A percentile compares a stretch with the other conserved stretches of the same genome.
These are phyloP conservation scores for Urochloa ruziziensis DNA, from an alignment of 176 grass and related monocot genomes.

Conservation along the genomic window DNA sequence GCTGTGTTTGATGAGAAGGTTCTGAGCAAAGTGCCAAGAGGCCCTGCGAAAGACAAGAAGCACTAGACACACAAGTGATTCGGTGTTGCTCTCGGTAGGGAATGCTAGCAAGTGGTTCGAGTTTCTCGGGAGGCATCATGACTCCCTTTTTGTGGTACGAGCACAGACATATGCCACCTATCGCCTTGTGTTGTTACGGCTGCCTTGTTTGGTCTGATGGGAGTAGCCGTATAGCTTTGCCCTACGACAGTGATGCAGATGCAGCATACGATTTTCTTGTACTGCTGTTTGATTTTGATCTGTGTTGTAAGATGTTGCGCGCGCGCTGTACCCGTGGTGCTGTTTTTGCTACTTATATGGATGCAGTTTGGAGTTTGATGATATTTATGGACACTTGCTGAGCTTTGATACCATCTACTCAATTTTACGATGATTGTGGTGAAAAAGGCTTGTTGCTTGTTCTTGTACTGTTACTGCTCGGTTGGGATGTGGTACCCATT, in stretches of 20 bases:
- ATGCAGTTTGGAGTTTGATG: conserved; percentile 27
- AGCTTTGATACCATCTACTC: not conserved
- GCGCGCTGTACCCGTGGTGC: not conserved
- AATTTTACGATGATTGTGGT: not conserved
- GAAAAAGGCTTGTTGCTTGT: not conserved
- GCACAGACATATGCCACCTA: conserved; percentile 16
- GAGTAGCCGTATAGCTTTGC: conserved; percentile 23
- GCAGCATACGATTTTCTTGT: conserved; percentile 24
- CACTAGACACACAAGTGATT: conserved; percentile 37
- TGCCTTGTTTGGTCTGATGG: conserved; percentile 19
- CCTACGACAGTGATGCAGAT: conserved; percentile 13
- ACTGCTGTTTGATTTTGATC: conserved; percentile 45
- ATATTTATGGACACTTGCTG: conserved; percentile 1
- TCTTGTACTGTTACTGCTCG: not conserved
- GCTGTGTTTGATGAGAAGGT: conserved; percentile 70
- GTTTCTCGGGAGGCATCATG: conserved; percentile 7
- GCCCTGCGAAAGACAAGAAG: conserved; percentile 79
- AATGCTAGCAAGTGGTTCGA: conserved; percentile 31
- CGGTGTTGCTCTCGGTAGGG: not conserved
- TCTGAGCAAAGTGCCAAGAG: conserved; percentile 84
- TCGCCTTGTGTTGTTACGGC: conserved; percentile 39
- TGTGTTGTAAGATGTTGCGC: not conserved
- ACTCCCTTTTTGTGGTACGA: conserved; percentile 3
- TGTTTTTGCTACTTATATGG: conserved; percentile 22
- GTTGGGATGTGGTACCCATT: not conserved